phyloP scores from a whole-genome alignment of 169 alveolate genomes.

The Eimeria falciformis region DNA sequence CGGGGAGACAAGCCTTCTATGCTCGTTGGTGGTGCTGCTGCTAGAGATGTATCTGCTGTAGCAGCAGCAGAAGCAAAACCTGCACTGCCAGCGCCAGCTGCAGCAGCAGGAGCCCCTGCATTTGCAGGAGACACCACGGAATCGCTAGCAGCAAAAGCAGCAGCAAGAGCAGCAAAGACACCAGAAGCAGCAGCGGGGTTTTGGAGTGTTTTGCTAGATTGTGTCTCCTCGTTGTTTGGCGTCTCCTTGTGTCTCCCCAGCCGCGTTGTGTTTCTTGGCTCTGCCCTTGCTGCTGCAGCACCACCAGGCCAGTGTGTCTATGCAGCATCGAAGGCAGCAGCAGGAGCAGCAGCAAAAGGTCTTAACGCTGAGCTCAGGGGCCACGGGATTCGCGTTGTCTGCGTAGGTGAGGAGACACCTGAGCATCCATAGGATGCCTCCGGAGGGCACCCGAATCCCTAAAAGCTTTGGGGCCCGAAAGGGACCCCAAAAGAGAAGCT shows the following conservation, averaged over 20 bases:
- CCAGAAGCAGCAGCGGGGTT: background rate
- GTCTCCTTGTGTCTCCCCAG: background rate
- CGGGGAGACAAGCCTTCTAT: background rate
- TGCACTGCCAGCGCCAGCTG: background rate
- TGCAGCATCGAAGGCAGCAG: slow-evolving; percentile 15
- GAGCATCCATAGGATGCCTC: background rate
- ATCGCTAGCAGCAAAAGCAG: background rate
- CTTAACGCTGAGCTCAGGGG: background rate
- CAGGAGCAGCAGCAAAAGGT: background rate
- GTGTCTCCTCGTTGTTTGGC: background rate
- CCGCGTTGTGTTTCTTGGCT: background rate
- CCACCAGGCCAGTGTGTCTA: background rate
- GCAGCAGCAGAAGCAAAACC: background rate
- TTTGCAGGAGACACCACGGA: background rate
- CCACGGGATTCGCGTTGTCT: background rate
- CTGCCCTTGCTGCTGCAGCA: slow-evolving; percentile 21
- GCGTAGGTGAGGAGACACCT: background rate
- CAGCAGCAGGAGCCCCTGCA: background rate
- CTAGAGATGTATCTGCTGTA: background rate
- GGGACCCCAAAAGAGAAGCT: background rate
- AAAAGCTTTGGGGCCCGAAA: background rate
- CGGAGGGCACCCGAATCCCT: background rate
- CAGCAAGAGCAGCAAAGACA: background rate
- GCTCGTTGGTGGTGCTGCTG: background rate
- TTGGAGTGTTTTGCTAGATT: background rate